Conservation (phyloP, 2,329 filamentous ascomycete species). For the Curvularia sp. region DNA sequence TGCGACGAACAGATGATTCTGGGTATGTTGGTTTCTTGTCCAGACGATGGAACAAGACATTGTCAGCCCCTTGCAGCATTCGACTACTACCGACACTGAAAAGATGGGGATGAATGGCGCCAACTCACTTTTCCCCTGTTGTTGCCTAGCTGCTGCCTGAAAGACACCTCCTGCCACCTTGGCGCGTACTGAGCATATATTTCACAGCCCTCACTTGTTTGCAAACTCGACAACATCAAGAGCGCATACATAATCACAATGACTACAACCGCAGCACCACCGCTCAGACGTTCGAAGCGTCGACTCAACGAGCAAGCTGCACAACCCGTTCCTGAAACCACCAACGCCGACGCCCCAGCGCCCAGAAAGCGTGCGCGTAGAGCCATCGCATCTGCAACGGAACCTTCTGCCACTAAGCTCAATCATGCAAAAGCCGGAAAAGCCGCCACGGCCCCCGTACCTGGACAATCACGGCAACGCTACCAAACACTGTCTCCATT, state of each 20-base stretch:
- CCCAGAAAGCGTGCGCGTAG: slow-evolving; percentile 9
- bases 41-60: not conserved
- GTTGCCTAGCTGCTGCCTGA: slow-evolving; percentile 17
- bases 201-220: not conserved
- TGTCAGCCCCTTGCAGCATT: not conserved
- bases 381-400: not conserved
- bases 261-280: not conserved
- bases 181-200: not conserved
- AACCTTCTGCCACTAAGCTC: not conserved
- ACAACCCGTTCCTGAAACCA: not conserved
- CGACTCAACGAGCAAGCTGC: slow-evolving; percentile 2
- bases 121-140: not conserved
- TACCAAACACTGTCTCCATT: slow-evolving; percentile 7
- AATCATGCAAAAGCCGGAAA: not conserved
- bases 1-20: not conserved
- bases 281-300: slow-evolving; percentile 10
- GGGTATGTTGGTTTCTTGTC: too few species aligned
- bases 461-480: not conserved
- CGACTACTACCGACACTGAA: not conserved
- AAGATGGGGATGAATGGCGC: not conserved
- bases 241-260: not conserved
- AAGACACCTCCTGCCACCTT: not conserved
- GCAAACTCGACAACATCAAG: not conserved
- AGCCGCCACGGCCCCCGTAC: not conserved
- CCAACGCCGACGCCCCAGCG: not conserved